Evolutionary conservation across 371 early-diverging fungal species (phyloP), one percentile per base, ranked within the genome.

Genomic region (Circinella umbellata): DNA sequence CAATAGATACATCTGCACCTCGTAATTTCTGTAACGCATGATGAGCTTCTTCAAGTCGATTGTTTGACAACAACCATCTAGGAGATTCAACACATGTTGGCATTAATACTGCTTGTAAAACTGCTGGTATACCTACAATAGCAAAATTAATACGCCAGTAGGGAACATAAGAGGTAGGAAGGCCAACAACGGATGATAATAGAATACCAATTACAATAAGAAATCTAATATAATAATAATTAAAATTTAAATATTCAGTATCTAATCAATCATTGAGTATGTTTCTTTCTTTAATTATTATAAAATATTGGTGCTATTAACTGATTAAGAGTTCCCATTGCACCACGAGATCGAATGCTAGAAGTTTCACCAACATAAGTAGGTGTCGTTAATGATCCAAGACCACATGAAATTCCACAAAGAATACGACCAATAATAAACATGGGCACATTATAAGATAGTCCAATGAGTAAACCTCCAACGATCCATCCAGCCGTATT

Each of bases 361-460:
- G 94, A 77, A 59, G 95, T 87, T 69, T 94, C 93, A 9, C 88
- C 88, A 34, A 95, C 83, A 68, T 95, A 96, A 3, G 89, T 85
- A 0, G 96, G 91, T 1, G 91, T 88, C 14, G 86, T 86, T 27
- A 89, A 89, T 61, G 92, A 89, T n/a, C 90, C 88, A 3, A 91
- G 74, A 15, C 96, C 96, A 17, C 92, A 86, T 4, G 88, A 94
- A 62, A 76, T 20, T 17, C 76, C 76, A 36, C 70, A 68, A 14
- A 76, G 62, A 39, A 76, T 66, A 47, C 76, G 76, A 11, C 73
- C 76, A 63, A 73, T 55, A 18, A 72, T 69, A 64, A 77, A 74
- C 71, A 77, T 72, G 11, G 70, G 62, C 10, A 72, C 64, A 18
- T 68, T 66, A 0, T 62, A 51, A 0, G 62, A 79, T 3, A 88